These are phyloP conservation scores for Scheffersomyces stambukii DNA, from an alignment of 1,139 yeast genomes.

Conservation along the genomic window DNA sequence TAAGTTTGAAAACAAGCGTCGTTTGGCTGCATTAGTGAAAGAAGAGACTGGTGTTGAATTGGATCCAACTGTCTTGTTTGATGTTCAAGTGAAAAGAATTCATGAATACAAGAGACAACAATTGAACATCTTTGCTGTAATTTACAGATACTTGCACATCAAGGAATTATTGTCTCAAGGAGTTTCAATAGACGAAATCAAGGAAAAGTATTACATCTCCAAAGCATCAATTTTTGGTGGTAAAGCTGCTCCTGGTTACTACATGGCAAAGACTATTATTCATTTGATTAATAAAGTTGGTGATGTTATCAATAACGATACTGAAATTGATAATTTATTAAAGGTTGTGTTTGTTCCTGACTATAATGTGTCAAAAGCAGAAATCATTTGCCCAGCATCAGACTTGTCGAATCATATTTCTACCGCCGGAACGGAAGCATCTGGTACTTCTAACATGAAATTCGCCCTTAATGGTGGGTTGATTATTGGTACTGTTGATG, in stretches of 20 bases:
- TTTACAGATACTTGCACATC: constrained; percentile 74
- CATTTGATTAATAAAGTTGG: constrained; percentile 81
- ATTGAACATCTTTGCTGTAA: constrained; percentile 84
- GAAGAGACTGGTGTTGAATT: constrained; percentile 64
- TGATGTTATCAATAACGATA: constrained; percentile 73
- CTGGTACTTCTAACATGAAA: constrained; percentile 96
- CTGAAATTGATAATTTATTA: constrained; percentile 67
- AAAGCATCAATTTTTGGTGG: constrained; percentile 88
- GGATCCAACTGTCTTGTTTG: constrained; percentile 74
- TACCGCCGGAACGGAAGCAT: constrained; percentile 98
- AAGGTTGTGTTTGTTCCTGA: constrained; percentile 89
- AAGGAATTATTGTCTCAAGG: constrained; percentile 57
- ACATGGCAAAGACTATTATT: constrained; percentile 88
- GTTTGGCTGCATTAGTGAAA: constrained; percentile 68
- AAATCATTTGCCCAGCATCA: constrained; percentile 83
- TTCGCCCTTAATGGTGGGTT: constrained; percentile 92
- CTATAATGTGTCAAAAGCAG: constrained; percentile 92
- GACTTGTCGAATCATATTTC: constrained; percentile 92
- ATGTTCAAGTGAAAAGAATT: constrained; percentile 90
- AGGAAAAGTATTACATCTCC: constrained; percentile 56
- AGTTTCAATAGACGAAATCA: constrained; percentile 52
- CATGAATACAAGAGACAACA: constrained; percentile 97
- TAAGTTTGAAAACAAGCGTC: constrained; percentile 65
- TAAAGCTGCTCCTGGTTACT: constrained; percentile 95
- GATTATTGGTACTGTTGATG: constrained; percentile 93